Base-by-base conservation (phyloP, 2,329 filamentous ascomycete genomes). In the Orbilia ellipsospora region DNA sequence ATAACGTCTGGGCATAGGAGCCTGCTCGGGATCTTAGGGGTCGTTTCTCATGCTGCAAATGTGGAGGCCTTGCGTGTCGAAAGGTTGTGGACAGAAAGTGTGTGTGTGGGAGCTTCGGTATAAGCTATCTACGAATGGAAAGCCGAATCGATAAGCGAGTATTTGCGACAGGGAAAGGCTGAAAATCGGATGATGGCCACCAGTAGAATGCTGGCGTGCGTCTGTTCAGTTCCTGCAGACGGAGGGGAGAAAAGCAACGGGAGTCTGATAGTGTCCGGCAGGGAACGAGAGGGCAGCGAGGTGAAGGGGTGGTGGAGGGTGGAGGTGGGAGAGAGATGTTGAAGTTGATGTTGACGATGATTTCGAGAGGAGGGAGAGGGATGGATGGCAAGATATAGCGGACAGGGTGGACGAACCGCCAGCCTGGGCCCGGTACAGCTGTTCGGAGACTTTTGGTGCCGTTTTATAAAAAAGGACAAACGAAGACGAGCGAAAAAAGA, bases 71-170 rank as follows among this genome's bases (percentile, higher is more conserved):
- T 73, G 62, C 62, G 68, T 57, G 42, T 69, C 61, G 61, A 44
- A 48, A 36, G 44, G 16, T 15, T 50, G 51, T 54, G 66, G 63
- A 68, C 20, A 57, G 63, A 68, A 74, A 64, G 57, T 36, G 63
- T 68, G 56, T 59, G 57, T 36, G 63, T 68, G 56, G 59, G 70
- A 74, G 70, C 63, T 74, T 74, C 70, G 70, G 70, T 62, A 64
- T 68, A 68, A 23, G 63, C 63, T 74, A 44, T 74, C 70, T 74
- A 67, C 63, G 70, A 74, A 74, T 57, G 70, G 70, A 67, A 74
- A 74, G 63, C 62, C 62, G 70, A 74, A 74, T 74, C 70, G 70
- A 74, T 74, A 74, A 74, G 70, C 70, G 70, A 74, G 70, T 74
- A 74, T 62, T 68, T 67, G 70, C 64, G 70, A 74, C 70, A 74